Evolutionary conservation across 495 filamentous ascomycete species (phyloP), one percentile per base, ranked within the genome.

Genomic region (Xylaria castorea): DNA sequence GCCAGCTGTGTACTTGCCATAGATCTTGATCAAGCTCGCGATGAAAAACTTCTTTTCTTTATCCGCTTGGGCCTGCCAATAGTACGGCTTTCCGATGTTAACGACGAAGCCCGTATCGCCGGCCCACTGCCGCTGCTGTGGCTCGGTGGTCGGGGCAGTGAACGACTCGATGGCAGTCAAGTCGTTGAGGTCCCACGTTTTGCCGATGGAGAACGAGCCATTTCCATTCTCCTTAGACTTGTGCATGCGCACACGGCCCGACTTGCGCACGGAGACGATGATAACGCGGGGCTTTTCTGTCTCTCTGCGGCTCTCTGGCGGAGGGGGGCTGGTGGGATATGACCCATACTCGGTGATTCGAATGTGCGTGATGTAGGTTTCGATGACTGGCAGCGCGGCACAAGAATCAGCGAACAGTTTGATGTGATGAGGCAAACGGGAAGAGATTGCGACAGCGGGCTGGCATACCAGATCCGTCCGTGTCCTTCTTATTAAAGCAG

Each of bases 11-110:
- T 98, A 99, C 78, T 98, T 98, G 71, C 89, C 91, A 79, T 92
- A 99, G 48, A 99, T 97, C 82, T 98, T 98, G 71, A 98, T 88
- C 73, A 98, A 80, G 77, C 94, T 97, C 34, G 91, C 92, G 77
- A 98, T 97, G 80, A 99, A 99, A 83, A 97, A 98, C 69, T 97
- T 94, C 85, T 98, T 98, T 81, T 98, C 96, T 83, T 97, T 97
- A 58, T 91, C 87, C 16, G 91, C 95, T 48, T 91, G 88, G 22
- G 97, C 94, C 82, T 96, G 91, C 96, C 96, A 99, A 80, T 97
- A 98, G 80, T 99, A 99, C 0, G 94, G 92, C 80, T 99, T 99
- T 14, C 92, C 89, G 30, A 99, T 86, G 0, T 90, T 95, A 27
- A 98, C 92, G n/a, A 91, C 84, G 77, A 99, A 99, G 27, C 96